Conservation (phyloP, 2,329 filamentous ascomycete species). For the Intubia oerlemansii region DNA sequence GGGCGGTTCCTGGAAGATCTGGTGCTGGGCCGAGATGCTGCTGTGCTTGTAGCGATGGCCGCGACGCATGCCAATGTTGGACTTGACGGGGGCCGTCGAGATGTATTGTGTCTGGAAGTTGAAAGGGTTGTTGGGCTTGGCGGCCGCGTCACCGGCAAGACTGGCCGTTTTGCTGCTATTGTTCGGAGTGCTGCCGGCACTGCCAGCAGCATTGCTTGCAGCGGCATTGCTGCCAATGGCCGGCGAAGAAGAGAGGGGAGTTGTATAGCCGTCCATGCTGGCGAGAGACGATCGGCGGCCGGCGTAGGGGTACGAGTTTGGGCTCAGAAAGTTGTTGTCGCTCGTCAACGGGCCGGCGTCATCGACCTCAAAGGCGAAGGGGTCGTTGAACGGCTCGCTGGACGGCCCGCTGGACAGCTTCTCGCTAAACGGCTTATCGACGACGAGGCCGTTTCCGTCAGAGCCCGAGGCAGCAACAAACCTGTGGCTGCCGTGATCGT, state of each 20-base stretch:
- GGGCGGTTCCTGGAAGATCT: slow-evolving; percentile 88
- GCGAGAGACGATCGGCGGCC: too few species aligned
- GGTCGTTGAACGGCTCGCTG: too few species aligned
- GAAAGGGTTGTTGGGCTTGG: slow-evolving; percentile 44
- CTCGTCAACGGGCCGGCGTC: too few species aligned
- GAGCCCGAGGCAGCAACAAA: neutral
- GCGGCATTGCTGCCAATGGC: too few species aligned
- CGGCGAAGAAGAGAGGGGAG: neutral
- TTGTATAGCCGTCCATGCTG: too few species aligned
- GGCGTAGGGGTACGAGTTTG: too few species aligned
- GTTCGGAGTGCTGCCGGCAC: neutral
- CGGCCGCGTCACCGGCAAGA: neutral
- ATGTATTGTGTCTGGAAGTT: slow-evolving; percentile 80
- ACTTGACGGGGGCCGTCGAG: slow-evolving; percentile 55
- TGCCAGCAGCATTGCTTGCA: neutral
- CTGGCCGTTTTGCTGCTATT: too few species aligned
- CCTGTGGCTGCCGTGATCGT: slow-evolving; percentile 1
- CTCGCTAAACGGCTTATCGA: too few species aligned
- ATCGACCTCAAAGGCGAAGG: slow-evolving; percentile 3
- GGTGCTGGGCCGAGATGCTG: slow-evolving; percentile 69
- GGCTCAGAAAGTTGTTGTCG: too few species aligned
- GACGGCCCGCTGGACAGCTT: too few species aligned
- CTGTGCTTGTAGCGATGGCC: slow-evolving; percentile 98
- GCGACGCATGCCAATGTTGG: slow-evolving; percentile 73
- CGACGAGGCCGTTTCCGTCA: neutral